phyloP scores from a whole-genome alignment of 2,329 filamentous ascomycete genomes.

The Pyricularia sp. region DNA sequence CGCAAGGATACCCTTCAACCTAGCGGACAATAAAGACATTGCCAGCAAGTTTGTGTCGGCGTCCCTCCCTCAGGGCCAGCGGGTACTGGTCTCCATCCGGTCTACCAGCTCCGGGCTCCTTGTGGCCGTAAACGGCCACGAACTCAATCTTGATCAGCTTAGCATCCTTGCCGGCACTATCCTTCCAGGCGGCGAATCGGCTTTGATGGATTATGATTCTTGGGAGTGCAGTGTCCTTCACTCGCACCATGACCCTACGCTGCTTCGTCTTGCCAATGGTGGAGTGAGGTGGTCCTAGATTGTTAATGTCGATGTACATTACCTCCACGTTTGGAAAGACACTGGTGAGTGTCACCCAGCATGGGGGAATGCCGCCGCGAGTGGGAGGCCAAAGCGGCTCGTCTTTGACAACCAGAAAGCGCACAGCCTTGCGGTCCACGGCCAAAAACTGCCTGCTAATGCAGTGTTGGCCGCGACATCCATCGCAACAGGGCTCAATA shows the following conservation, averaged over 20 bases:
- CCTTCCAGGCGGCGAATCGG: neutral
- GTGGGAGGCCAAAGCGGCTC: neutral
- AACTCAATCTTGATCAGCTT: neutral
- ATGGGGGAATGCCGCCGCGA: neutral
- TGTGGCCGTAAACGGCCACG: slow-evolving; percentile 1
- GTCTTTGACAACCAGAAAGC: slow-evolving; percentile 2
- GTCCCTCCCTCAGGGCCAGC: neutral
- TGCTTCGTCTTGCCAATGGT: neutral
- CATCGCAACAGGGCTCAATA: slow-evolving; percentile 5
- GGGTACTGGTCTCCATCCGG: neutral
- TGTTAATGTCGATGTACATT: slow-evolving; percentile 4
- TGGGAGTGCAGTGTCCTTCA: neutral
- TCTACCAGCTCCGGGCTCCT: neutral
- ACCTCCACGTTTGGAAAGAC: slow-evolving; percentile 3
- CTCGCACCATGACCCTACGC: slow-evolving; percentile 1
- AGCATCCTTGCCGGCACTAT: neutral
- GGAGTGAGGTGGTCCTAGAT: neutral
- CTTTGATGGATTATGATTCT: neutral
- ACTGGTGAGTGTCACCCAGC: neutral
- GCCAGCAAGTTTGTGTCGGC: neutral
- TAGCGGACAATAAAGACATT: neutral
- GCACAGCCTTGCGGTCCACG: slow-evolving; percentile 2
- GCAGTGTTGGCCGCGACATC: slow-evolving; percentile 4
- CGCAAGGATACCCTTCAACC: neutral
- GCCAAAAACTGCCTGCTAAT: neutral